Conservation (phyloP, 2,329 filamentous ascomycete genomes). For the Leptosphaerulina australis region DNA sequence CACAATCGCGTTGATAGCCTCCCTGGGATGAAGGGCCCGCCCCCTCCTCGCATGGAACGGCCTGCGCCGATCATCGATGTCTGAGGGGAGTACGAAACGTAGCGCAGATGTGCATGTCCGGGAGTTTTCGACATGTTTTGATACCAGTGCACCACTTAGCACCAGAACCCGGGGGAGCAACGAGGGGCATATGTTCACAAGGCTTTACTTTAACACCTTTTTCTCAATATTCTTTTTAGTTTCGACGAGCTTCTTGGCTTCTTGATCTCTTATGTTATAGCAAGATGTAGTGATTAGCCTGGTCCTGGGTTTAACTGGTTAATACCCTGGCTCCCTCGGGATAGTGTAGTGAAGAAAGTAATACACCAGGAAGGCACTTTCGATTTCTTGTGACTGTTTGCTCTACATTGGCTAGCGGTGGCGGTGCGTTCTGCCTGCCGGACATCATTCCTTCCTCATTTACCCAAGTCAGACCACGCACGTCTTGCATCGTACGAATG, state of each 20-base stretch:
- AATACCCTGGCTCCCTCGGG: constrained; percentile 22
- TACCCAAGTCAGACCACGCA: not conserved
- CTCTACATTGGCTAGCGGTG: not conserved
- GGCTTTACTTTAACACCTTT: constrained; percentile 32
- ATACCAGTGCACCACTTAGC: constrained; percentile 49
- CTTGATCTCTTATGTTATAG: constrained; percentile 41
- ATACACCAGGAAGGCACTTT: constrained; percentile 21
- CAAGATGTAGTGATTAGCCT: constrained; percentile 31
- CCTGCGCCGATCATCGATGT: constrained; percentile 35
- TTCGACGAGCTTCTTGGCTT: constrained; percentile 35
- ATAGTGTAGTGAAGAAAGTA: constrained; percentile 38
- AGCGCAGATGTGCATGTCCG: constrained; percentile 12
- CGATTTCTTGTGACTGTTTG: not conserved
- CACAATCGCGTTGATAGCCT: constrained; percentile 43
- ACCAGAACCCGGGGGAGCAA: constrained; percentile 29
- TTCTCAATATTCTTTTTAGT: constrained; percentile 47
- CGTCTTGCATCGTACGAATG: not conserved
- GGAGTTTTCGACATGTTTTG: constrained; percentile 37
- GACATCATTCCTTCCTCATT: not conserved
- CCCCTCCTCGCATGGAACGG: constrained; percentile 32
- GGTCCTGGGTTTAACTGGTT: constrained; percentile 21
- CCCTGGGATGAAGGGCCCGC: constrained; percentile 31
- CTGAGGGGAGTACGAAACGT: constrained; percentile 11
- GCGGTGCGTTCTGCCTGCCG: not conserved
- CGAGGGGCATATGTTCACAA: constrained; percentile 35